Base-by-base conservation (phyloP, 345 rosid species). In the Alliaria petiolata region DNA sequence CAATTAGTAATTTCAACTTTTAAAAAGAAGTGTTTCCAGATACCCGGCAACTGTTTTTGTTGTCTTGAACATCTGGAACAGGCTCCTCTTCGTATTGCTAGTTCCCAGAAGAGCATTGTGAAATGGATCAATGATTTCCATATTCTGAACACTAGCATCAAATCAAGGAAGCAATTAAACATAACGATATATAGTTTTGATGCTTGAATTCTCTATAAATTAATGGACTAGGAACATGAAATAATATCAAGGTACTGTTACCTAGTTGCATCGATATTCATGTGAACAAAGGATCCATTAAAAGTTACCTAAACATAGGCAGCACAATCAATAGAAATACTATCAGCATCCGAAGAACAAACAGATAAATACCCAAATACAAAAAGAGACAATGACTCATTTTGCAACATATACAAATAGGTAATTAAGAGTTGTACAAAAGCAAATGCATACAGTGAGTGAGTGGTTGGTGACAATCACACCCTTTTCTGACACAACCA, bases 11-110 rank as follows among this genome's bases (percentile, higher is more conserved):
- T 42, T 75, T 39, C 16, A 65, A 72, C 26, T 44, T 15, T 15
- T 20, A 42, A 19, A 52, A 30, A 42, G 7, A 16, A 44, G 45
- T 34, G 19, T 52, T 71, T 76, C 50, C 20, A 72, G 77, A 51
- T 84, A 91, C 98, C 98, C 97, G 79, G 96, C 98, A 53, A 79
- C 79, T 50, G 97, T 93, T 81, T 93, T 93, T 61, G 97, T 93
- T 45, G 96, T 89, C 95, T 91, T 93, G 54, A 93, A 87, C 96
- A 87, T 89, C 74, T 91, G 95, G 81, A 91, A 93, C 72, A 93
- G 72, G 78, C 98, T 93, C 82, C 86, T 89, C 78, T 91, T 93
- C 81, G 91, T 93, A 86, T 81, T 87, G 82, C 77, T 87, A 78
- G 97, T 85, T 68, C 98, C 98, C 95, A 81, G 74, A 71, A 89